Evolutionary conservation across 2,329 filamentous ascomycete genomes (phyloP), one percentile per base, ranked within the genome.

Genomic region (Herpotrichia juniperi): DNA sequence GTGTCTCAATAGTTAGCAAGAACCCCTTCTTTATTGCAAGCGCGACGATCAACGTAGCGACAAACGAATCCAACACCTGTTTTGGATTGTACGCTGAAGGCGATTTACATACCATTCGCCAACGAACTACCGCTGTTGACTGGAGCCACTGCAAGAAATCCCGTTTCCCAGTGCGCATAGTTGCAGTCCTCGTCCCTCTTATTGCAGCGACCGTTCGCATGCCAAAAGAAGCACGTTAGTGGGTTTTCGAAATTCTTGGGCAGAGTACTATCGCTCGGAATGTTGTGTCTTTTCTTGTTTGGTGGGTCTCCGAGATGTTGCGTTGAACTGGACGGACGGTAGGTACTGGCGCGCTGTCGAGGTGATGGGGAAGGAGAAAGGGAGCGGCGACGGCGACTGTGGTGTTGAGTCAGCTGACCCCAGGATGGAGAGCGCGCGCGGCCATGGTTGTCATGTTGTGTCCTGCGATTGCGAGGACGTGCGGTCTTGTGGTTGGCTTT

Each of bases 171-270:
- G 31, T 58, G 47, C 14, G 51, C 51, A 44, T 54, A 54, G n/a
- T 14, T 21, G 12, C 37, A 40, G 21, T 40, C 37, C 12, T 24
- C 37, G n/a, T 40, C 37, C 37, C 37, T 40, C 21, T 40, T 40
- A 24, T 40, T 40, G 25, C 37, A 40, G 6, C 37, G 37, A 9
- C 37, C 37, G n/a, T 40, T 31, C 11, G 30, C 14, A 40, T 50
- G 30, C 49, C 51, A 56, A 43, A 53, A 50, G 42, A 50, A 52
- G 39, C 53, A 56, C 9, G 53, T 56, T 7, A 56, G 39, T 2
- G 50, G 50, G 19, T 28, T 48, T 9, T 31, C 47, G 37, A 16
- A 17, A 7, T 31, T 12, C 11, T 19, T 30, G 6, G 30, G 21
- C 12, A 40, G 37, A 30, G 31, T 17, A 19, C 6, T 16, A 14